These are phyloP conservation scores for Yamadazyma phyllophila DNA, from an alignment of 805 yeast species.

Conservation along the genomic window DNA sequence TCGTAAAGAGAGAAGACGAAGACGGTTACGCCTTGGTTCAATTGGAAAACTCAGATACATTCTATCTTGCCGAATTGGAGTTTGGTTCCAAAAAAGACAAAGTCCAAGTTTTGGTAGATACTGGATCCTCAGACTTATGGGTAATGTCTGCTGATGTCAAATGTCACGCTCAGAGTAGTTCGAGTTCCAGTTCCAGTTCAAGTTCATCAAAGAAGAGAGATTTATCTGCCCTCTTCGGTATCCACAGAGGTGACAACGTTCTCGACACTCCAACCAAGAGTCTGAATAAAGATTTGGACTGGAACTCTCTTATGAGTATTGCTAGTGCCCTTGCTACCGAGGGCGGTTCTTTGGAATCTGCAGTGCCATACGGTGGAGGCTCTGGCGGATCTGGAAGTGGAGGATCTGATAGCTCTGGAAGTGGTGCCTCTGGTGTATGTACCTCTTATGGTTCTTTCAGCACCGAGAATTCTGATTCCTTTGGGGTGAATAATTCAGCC, in stretches of 20 bases:
- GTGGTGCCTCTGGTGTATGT: conserved; percentile 41
- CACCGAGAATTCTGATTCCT: conserved; percentile 36
- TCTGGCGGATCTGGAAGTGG: conserved; percentile 28
- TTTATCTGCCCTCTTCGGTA: not conserved
- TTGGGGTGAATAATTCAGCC: conserved; percentile 38
- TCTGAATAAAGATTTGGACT: not conserved
- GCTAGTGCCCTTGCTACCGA: not conserved
- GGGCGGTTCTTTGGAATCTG: conserved; percentile 4
- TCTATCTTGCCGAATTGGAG: conserved; percentile 5
- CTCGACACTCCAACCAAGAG: not conserved
- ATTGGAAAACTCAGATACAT: conserved; percentile 1
- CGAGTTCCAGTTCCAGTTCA: not conserved
- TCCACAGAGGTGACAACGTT: not conserved
- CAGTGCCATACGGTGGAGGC: not conserved
- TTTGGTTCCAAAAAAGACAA: conserved; percentile 27
- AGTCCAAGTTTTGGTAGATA: conserved; percentile 36
- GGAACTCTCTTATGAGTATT: not conserved
- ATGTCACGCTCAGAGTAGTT: not conserved
- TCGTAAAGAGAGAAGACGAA: conserved; percentile 11
- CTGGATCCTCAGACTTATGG: conserved; percentile 46
- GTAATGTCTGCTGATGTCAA: conserved; percentile 26
- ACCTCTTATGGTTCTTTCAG: conserved; percentile 49
- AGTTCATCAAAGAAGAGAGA: not conserved
- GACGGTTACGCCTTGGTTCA: not conserved
- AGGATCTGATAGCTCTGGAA: conserved; percentile 20